Evolutionary conservation across 495 filamentous ascomycete genomes (phyloP), one percentile per base, ranked within the genome.

Genomic region (Parmelia sp.): DNA sequence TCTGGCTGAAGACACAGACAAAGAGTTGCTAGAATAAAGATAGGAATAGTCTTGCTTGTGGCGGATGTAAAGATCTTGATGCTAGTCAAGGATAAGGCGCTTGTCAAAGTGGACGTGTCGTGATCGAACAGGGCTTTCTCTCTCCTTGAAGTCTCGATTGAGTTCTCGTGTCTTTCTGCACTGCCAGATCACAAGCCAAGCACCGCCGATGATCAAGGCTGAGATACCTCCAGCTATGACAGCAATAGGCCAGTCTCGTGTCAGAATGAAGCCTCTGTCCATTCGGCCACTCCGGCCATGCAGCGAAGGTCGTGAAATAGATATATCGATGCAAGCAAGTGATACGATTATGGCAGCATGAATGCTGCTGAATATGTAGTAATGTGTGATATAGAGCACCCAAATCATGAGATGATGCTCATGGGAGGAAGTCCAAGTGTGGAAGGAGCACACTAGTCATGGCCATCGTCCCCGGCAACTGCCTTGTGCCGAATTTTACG

Each of bases 101-200:
- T 62, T 25, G 5, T 62, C 61, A 40, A 56, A 62, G 23, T 23
- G 35, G 35, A 56, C 47, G 61, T 62, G 36, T 57, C 47, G 61
- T 23, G 60, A 42, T 21, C 8, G 23, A 23, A 39, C 8, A 36
- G 23, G 37, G 21, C 40, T 63, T 37, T 40, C 31, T 7, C 17
- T 29, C 37, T 63, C 61, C 51, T 42, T 2, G 23, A 63, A 33
- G 9, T 56, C 35, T 5, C 61, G 61, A 6, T 42, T 63, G 9
- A 23, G 49, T 36, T 17, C 25, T 36, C 37, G 49, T 21, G 29
- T 33, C 36, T 40, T 40, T 14, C 42, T 10, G 12, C 49, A 53
- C 49, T 53, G 49, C 49, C 49, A 53, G 49, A 53, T 31, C 49
- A 53, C 49, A 4, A 53, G 49, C 49, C 49, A 29, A 17, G 19